Percentiles rank a stretch among this genome's conserved stretches.
Evolutionary conservation across 2,329 filamentous ascomycete genomes (phyloP).

Genomic region (Zalaria obscura): DNA sequence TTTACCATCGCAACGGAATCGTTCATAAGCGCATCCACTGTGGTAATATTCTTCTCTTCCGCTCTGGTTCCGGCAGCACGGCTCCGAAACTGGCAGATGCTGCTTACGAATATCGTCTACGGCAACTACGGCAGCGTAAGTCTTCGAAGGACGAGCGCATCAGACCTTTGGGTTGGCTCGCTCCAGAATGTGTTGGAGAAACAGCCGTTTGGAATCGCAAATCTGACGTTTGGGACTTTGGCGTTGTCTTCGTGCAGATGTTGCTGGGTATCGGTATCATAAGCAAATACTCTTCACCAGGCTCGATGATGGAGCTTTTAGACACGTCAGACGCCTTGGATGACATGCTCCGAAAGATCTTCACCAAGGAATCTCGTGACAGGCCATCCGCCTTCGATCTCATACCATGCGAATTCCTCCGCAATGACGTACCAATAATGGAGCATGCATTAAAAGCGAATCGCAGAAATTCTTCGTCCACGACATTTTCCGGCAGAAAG

Average conservation of each 20-base stretch:
- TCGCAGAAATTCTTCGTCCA: slow-evolving; percentile 5
- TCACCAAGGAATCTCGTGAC: slow-evolving; percentile 72
- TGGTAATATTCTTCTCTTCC: slow-evolving; percentile 64
- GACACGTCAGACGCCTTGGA: slow-evolving; percentile 60
- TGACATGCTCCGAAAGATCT: slow-evolving; percentile 71
- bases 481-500: slow-evolving; percentile 8
- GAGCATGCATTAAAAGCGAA: slow-evolving; percentile 1
- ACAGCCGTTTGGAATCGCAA: slow-evolving; percentile 47
- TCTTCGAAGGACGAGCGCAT: slow-evolving; percentile 1
- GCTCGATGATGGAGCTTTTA: slow-evolving; percentile 55
- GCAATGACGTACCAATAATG: slow-evolving; percentile 33
- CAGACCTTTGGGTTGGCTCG: slow-evolving; percentile 28
- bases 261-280: slow-evolving; percentile 70
- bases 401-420: slow-evolving; percentile 41
- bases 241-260: slow-evolving; percentile 86
- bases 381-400: slow-evolving; percentile 69
- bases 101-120: slow-evolving; percentile 41
- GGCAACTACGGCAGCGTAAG: slow-evolving; percentile 2
- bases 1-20: slow-evolving; percentile 71
- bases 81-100: slow-evolving; percentile 63
- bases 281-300: slow-evolving; percentile 66
- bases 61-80: slow-evolving; percentile 49
- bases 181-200: slow-evolving; percentile 15
- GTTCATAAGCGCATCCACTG: slow-evolving; percentile 66
- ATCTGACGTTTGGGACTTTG: slow-evolving; percentile 90